Evolutionary conservation across 1,139 yeast genomes (phyloP), one percentile per base, ranked within the genome.

Genomic region (Suhomyces taliae): DNA sequence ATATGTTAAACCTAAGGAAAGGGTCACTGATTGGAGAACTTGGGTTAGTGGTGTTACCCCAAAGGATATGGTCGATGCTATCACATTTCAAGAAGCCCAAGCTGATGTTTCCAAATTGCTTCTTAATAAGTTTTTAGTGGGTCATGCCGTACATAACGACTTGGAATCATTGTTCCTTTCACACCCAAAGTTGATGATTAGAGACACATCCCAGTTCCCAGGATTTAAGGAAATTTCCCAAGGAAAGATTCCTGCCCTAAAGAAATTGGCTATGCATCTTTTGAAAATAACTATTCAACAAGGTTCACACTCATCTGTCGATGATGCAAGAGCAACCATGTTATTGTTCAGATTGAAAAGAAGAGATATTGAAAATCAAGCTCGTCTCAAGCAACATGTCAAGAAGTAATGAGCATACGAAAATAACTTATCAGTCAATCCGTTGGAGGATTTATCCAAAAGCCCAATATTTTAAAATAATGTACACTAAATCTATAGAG

Each of bases 1-100:
- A 39, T 90, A 76, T 66, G 97, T 91, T 1, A 74, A 73, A 53
- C 97, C 97, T 2, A 68, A 73, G 35, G 90, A 85, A 55, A 71
- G 70, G 45, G 96, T 91, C 2, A 84, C 91, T 0, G 96, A 90
- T 64, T 91, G 95, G 90, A 77, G 97, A 63, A 91, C 97, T 0
- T 84, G 91, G 88, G 95, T 89, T n/a, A 85, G 95, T 63, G 98
- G 98, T 12, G 81, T 91, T 3, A 73, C 83, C 2, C 87, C 96
- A 0, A 65, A 68, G 8, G 81, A 86, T 60, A 82, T 90, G 87
- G 68, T 72, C 34, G 64, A 74, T 39, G 97, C 96, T 0, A 72
- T 85, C 0, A 54, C 79, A 1, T 86, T 87, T 56, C 73, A 78
- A 52, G 80, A 81, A 33, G 95, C 95, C 0, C 95, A 86, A 60